These are phyloP conservation scores for Pythium phragmitis DNA, from an alignment of 352 stramenopile species.

Conservation along the genomic window DNA sequence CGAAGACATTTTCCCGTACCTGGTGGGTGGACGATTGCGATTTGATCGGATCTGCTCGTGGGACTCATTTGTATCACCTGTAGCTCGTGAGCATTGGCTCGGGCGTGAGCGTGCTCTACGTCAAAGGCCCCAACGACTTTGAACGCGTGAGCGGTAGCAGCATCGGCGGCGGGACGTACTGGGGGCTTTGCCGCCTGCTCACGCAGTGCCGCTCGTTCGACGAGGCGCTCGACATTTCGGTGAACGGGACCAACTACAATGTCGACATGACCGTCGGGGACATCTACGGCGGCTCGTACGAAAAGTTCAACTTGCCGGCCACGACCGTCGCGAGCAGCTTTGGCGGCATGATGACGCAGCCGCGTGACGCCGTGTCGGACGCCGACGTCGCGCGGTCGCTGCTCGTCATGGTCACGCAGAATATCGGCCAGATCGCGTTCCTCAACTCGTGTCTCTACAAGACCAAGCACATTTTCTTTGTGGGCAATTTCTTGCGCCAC, in stretches of 20 bases:
- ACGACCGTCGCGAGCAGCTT: conserved; percentile 97
- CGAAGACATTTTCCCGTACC: conserved; percentile 83
- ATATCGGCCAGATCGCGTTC: conserved; percentile 97
- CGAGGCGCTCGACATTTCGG: conserved; percentile 79
- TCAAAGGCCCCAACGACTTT: conserved; percentile 92
- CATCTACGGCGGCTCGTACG: conserved; percentile 98
- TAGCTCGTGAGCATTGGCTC: conserved; percentile 98
- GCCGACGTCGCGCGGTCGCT: conserved; percentile 96
- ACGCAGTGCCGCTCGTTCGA: conserved; percentile 89
- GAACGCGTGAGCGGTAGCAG: conserved; percentile 97
- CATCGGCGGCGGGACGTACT: conserved; percentile 99
- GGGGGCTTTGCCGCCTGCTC: conserved; percentile 95
- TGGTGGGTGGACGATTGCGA: conserved; percentile 35
- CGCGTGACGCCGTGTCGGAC: conserved; percentile 81
- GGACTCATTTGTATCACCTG: neutral
- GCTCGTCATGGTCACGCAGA: conserved; percentile 99
- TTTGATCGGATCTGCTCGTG: neutral
- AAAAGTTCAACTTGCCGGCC: conserved; percentile 91
- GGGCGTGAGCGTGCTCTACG: conserved; percentile 96
- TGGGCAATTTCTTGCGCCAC: conserved; percentile 97
- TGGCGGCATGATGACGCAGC: conserved; percentile 84
- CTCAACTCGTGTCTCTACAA: conserved; percentile 97
- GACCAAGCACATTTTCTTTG: conserved; percentile 96
- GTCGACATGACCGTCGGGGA: conserved; percentile 99
- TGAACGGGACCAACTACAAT: conserved; percentile 74